Evolutionary conservation across 2,329 filamentous ascomycete genomes (phyloP).

Genomic region (Ophiocordyceps camponoti-saundersi): DNA sequence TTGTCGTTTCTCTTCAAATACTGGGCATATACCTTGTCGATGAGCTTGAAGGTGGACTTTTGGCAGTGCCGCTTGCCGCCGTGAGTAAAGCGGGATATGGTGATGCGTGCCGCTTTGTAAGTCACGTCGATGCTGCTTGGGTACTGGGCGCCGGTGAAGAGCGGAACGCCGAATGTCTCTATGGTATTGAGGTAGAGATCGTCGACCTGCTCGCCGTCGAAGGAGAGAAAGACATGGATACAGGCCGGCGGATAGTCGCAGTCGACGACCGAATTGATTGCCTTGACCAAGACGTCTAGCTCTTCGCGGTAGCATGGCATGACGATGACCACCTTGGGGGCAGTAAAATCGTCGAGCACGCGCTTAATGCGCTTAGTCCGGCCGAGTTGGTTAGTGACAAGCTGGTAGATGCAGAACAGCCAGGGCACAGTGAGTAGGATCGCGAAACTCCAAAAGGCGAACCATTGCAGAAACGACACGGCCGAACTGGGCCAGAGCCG

Average conservation of each 20-base stretch:
- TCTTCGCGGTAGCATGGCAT: conserved; percentile 96
- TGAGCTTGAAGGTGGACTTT: conserved; percentile 81
- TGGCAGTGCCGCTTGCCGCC: conserved; percentile 91
- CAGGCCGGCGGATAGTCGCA: conserved; percentile 88
- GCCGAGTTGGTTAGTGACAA: conserved; percentile 75
- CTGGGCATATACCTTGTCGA: conserved; percentile 78
- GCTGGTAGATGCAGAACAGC: conserved; percentile 83
- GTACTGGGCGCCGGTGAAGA: conserved; percentile 53
- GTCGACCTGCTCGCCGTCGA: conserved; percentile 79
- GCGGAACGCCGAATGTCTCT: conserved; percentile 64
- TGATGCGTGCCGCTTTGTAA: conserved; percentile 70
- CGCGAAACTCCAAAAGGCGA: conserved; percentile 88
- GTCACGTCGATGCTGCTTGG: conserved; percentile 81
- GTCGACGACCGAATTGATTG: conserved; percentile 79
- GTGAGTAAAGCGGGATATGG: conserved; percentile 80
- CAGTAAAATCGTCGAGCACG: conserved; percentile 66
- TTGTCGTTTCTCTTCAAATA: conserved; percentile 83
- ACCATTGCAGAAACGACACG: conserved; percentile 70
- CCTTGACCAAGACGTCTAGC: conserved; percentile 66
- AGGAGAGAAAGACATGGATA: conserved; percentile 88
- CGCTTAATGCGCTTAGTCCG: conserved; percentile 68
- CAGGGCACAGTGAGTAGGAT: conserved; percentile 73
- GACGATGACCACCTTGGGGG: conserved; percentile 86
- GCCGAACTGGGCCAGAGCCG: conserved; percentile 53
- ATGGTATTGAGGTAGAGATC: conserved; percentile 80